Evolutionary conservation across 176 grass and related monocot genomes (phyloP).

Genomic region (Eragrostis nindensis): DNA sequence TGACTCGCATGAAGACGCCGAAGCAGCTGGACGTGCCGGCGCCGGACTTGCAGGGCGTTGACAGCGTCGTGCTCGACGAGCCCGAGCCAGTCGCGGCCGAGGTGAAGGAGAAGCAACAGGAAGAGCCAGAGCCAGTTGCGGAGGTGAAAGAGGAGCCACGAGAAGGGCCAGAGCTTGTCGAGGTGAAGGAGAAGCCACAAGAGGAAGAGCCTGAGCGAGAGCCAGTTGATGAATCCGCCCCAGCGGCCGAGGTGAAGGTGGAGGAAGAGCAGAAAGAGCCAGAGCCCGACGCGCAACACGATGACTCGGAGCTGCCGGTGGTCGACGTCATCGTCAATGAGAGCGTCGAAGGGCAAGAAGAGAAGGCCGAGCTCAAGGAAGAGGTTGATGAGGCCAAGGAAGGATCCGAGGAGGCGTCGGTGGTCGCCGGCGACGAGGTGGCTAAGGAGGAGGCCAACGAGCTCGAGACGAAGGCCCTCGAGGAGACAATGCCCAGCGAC

Average conservation of each 20-base stretch:
- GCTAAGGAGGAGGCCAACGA: constrained; percentile 71
- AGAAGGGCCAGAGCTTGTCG: not conserved
- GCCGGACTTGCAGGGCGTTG: too few relatives aligned
- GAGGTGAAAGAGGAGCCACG: constrained; percentile 21
- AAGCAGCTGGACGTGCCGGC: too few relatives aligned
- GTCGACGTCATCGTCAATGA: constrained; percentile 75
- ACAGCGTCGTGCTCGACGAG: too few relatives aligned
- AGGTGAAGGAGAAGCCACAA: constrained; percentile 17
- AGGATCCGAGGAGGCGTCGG: too few relatives aligned
- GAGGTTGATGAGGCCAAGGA: not conserved
- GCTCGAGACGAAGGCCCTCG: constrained; percentile 71
- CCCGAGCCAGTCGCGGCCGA: not conserved
- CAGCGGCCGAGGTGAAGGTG: constrained; percentile 19
- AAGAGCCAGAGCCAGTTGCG: not conserved
- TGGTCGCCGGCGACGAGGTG: too few relatives aligned
- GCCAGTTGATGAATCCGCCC: constrained; percentile 41
- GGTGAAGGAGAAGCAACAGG: not conserved
- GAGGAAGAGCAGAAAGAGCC: not conserved
- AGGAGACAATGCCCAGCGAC: constrained; percentile 64
- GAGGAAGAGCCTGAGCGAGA: not conserved
- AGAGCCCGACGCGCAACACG: not conserved
- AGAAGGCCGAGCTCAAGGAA: constrained; percentile 32
- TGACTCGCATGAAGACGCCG: constrained; percentile 43
- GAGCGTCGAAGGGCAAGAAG: constrained; percentile 59
- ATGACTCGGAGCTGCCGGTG: constrained; percentile 61